phyloP scores from a whole-genome alignment of 2,329 filamentous ascomycete species.

The Macrophomina tecta region DNA sequence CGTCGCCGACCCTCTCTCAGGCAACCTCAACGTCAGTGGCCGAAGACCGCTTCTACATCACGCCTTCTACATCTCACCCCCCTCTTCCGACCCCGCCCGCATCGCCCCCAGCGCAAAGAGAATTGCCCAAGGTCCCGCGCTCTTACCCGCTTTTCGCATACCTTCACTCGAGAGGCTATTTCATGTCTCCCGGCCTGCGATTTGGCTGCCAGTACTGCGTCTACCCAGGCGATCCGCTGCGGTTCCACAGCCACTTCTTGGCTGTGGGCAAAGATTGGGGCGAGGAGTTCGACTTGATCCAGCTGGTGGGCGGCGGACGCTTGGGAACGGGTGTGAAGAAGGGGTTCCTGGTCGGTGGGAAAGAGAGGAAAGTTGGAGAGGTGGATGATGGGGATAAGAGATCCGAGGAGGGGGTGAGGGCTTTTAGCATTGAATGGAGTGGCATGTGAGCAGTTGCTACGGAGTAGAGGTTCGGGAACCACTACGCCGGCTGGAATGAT shows the following conservation, averaged over 20 bases:
- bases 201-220: conserved; percentile 95
- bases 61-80: conserved; percentile 54
- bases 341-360: conserved; percentile 83
- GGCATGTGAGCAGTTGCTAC: conserved; percentile 14
- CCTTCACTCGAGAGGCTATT: conserved; percentile 80
- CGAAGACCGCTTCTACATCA: conserved; percentile 44
- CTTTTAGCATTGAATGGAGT: conserved; percentile 28
- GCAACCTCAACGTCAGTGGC: background rate
- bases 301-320: conserved; percentile 84
- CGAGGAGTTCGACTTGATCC: conserved; percentile 80
- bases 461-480: too few relatives aligned
- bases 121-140: conserved; percentile 43
- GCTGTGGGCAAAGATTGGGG: conserved; percentile 87
- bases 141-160: conserved; percentile 79
- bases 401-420: conserved; percentile 19
- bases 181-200: conserved; percentile 86
- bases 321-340: conserved; percentile 97
- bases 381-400: conserved; percentile 30
- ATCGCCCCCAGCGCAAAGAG: conserved; percentile 30
- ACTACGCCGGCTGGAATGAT: too few relatives aligned
- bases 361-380: conserved; percentile 38
- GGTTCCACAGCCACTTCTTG: conserved; percentile 95
- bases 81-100: conserved; percentile 37
- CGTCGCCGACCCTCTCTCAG: conserved; percentile 8
- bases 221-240: conserved; percentile 91